Percentiles rank a stretch among this genome's conserved stretches.
Evolutionary conservation across 2,329 filamentous ascomycete species (phyloP).

Genomic region (Aspergillus thermomutatus): DNA sequence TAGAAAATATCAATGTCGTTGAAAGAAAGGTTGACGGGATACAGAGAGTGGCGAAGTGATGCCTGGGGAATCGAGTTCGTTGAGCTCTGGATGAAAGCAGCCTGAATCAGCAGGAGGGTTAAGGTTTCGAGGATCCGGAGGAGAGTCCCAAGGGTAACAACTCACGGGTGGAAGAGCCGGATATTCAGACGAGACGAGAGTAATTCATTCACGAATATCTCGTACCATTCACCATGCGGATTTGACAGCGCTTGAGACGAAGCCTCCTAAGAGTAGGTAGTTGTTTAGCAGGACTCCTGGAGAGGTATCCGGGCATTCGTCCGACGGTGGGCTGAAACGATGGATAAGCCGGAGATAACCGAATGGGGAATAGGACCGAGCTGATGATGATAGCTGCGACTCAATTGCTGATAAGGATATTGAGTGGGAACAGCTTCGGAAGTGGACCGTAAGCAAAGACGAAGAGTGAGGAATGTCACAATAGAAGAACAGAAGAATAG

Average conservation of each 20-base stretch:
- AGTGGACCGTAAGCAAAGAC: not conserved
- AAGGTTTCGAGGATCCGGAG: conserved; percentile 11
- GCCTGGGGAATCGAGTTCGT: conserved; percentile 8
- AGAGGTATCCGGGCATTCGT: conserved; percentile 1
- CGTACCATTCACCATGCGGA: not conserved
- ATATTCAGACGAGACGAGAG: not conserved
- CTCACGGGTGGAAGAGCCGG: conserved; percentile 4
- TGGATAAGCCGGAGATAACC: conserved; percentile 30
- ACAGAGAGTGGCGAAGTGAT: conserved; percentile 16
- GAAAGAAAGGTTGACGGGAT: not conserved
- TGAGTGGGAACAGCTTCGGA: not conserved
- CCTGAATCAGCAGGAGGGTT: conserved; percentile 17
- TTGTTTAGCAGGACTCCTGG: not conserved
- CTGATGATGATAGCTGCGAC: not conserved
- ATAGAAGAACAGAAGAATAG: conserved; percentile 6
- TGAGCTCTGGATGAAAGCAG: conserved; percentile 9
- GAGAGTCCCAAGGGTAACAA: conserved; percentile 5
- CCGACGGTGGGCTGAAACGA: conserved; percentile 12
- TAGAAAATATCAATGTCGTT: conserved; percentile 1
- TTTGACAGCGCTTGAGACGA: not conserved
- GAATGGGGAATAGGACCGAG: conserved; percentile 9
- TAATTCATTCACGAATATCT: not conserved
- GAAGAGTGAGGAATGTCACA: not conserved
- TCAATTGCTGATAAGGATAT: conserved; percentile 26
- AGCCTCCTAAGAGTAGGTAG: not conserved